Conservation (phyloP, 441 rosid genomes). For the Biscutella auriculata region DNA sequence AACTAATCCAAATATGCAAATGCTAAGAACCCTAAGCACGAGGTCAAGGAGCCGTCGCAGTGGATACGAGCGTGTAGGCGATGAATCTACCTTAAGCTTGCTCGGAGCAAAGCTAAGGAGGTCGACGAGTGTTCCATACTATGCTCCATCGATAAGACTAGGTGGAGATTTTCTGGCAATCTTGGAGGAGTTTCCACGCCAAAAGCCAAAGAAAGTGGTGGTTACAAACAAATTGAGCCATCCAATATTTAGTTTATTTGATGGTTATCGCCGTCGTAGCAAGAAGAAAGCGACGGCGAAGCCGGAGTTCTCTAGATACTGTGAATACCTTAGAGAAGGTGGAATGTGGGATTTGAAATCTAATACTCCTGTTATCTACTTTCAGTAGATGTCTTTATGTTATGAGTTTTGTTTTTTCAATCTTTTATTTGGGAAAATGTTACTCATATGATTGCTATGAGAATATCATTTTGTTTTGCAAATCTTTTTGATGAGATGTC, state of each 20-base stretch:
- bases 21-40: not conserved
- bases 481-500: too few relatives aligned
- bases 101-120: not conserved
- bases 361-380: slow-evolving; percentile 2
- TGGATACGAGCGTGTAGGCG: not conserved
- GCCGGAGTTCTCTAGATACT: slow-evolving; percentile 8
- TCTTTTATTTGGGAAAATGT: too few relatives aligned
- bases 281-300: slow-evolving; percentile 3
- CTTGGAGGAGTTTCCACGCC: not conserved
- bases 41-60: not conserved
- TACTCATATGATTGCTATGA: too few relatives aligned
- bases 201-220: not conserved
- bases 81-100: not conserved
- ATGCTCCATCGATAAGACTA: not conserved
- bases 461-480: too few relatives aligned
- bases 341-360: slow-evolving; percentile 10
- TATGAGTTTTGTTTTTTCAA: too few relatives aligned
- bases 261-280: too few relatives aligned
- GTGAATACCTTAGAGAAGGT: slow-evolving; percentile 9
- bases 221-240: slow-evolving; percentile 1
- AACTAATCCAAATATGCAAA: not conserved
- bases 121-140: not conserved
- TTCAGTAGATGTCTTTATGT: not conserved
- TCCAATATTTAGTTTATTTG: slow-evolving; percentile 1
- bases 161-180: not conserved